phyloP scores from a whole-genome alignment of 2,329 filamentous ascomycete genomes.

The Fusarium sp. region DNA sequence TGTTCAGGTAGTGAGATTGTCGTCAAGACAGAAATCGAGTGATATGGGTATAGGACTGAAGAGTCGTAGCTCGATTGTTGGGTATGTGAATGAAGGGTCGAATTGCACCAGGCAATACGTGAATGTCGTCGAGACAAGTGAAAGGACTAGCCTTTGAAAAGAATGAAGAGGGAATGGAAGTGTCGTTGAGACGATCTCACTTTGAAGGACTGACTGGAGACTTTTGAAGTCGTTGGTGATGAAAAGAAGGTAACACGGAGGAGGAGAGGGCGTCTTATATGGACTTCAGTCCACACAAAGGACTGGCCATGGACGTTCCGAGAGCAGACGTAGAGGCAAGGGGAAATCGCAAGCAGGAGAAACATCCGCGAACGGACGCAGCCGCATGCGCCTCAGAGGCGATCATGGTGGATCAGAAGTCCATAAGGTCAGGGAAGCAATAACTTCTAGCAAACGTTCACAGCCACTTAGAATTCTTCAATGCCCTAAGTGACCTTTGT shows the following conservation, averaged over 20 bases:
- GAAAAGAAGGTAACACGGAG: slow-evolving; percentile 15
- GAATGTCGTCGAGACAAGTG: slow-evolving; percentile 35
- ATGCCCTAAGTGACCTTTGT: slow-evolving; percentile 43
- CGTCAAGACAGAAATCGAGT: slow-evolving; percentile 47
- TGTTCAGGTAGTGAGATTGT: slow-evolving; percentile 40
- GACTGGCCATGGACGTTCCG: slow-evolving; percentile 32
- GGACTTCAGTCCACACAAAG: slow-evolving; percentile 23
- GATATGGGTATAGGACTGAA: slow-evolving; percentile 35
- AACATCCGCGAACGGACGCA: slow-evolving; percentile 38
- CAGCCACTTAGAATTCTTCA: slow-evolving; percentile 42
- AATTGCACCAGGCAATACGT: slow-evolving; percentile 46
- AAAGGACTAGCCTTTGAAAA: slow-evolving; percentile 46
- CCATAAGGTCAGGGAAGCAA: slow-evolving; percentile 48
- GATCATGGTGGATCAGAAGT: slow-evolving; percentile 34
- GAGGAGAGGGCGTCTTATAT: slow-evolving; percentile 43
- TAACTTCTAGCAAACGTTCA: slow-evolving; percentile 30
- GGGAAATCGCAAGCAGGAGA: slow-evolving; percentile 20
- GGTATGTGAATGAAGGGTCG: slow-evolving; percentile 39
- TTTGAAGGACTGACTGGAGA: slow-evolving; percentile 45
- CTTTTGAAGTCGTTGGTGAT: slow-evolving; percentile 45
- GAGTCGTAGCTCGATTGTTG: slow-evolving; percentile 34
- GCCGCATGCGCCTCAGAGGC: slow-evolving; percentile 24
- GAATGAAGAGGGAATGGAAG: slow-evolving; percentile 45
- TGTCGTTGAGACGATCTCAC: slow-evolving; percentile 47
- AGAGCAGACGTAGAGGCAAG: slow-evolving; percentile 29